Base-by-base conservation (phyloP, 169 alveolate species). In the Plasmodium gallinaceum region DNA sequence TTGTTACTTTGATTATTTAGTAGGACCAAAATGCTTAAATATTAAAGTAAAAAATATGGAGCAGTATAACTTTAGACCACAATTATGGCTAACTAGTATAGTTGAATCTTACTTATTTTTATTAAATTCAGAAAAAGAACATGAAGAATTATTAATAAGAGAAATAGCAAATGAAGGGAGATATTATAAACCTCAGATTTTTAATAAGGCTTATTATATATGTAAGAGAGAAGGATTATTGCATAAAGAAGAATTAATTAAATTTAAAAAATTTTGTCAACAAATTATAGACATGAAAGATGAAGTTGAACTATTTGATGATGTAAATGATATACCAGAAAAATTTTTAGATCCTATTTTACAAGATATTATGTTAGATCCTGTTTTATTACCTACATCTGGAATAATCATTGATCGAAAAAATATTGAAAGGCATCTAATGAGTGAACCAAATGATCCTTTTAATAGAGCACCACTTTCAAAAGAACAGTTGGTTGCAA, bases 391-490 rank as follows among this genome's bases (percentile, higher is more conserved):
- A 52, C 99, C 99, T 58, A 92, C 98, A 18, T 94, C 98, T 83
- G 95, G 97, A 43, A 95, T 92, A 58, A 90, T 95, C 45, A 95
- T 97, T 93, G 99, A 97, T 78, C 91, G 99, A 71, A 94, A 94
- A 64, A 94, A 95, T 78, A 97, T 97, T 83, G 99, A 97, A 87
- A 75, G 98, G 26, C 97, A 96, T 88, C 94, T 97, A 86, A 94
- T 97, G 96, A 93, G 98, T 12, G 98, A 97, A 75, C 96, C 98
- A 8, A 94, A 95, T 26, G 99, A 97, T 54, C 99, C 99, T 5
- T 97, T 97, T 94, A 97, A 96, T 85, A 92, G 99, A 93, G 94
- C 86, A 9, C 98, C 98, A 1, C 96, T 97, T 71, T 92, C 96
- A 16, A 95, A 93, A 69, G 96, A 93, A 20, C 96, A 96, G 52